Conservation (phyloP, 2,329 filamentous ascomycete genomes). For the Pseudocercospora eumusae region DNA sequence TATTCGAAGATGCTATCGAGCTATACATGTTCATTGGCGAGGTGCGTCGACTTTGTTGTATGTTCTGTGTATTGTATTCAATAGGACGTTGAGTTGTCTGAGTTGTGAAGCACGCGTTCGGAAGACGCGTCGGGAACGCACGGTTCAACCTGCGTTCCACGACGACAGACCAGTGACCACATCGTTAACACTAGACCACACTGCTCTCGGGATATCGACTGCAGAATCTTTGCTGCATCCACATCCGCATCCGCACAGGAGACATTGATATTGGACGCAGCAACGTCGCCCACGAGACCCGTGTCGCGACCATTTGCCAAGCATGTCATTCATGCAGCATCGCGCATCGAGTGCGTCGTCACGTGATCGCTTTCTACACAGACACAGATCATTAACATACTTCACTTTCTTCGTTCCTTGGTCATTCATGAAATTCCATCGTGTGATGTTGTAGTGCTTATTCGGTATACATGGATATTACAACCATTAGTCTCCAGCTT, state of each 20-base stretch:
- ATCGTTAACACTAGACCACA: neutral
- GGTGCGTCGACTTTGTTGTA: slow-evolving; percentile 1
- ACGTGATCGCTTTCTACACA: neutral
- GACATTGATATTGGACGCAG: neutral
- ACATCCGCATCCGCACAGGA: no score
- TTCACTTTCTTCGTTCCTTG: no score
- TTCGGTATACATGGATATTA: neutral
- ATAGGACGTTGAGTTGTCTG: neutral
- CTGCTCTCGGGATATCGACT: neutral
- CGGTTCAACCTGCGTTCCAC: neutral
- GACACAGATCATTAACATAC: no score
- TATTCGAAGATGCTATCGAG: neutral
- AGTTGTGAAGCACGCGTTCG: neutral
- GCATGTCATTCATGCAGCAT: neutral
- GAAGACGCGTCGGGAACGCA: neutral
- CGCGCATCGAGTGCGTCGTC: neutral
- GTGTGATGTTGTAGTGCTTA: no score
- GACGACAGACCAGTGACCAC: neutral
- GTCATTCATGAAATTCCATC: no score
- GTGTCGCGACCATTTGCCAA: neutral
- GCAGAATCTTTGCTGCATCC: neutral
- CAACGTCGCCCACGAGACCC: neutral
- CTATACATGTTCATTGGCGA: neutral
- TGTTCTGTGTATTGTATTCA: slow-evolving; percentile 2
- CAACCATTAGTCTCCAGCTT: neutral